phyloP scores from a whole-genome alignment of 345 rosid genomes.

The Nasturtium officinale region DNA sequence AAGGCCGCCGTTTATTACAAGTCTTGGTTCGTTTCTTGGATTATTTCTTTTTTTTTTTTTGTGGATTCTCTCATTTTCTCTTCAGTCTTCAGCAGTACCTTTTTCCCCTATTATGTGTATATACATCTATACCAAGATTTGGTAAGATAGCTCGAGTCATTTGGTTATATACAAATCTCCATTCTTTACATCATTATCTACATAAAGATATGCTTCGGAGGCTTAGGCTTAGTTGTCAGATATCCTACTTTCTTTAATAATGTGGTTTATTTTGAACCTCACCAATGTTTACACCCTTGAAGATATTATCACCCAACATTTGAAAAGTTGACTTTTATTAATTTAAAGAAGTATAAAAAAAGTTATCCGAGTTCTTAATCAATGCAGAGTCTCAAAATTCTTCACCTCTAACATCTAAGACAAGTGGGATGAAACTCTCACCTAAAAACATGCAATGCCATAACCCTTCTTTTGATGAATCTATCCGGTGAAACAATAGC shows the following conservation, averaged over 20 bases:
- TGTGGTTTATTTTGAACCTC: too few relatives aligned
- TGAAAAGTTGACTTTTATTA: not conserved
- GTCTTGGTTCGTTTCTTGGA: slow-evolving; percentile 17
- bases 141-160: slow-evolving; percentile 32
- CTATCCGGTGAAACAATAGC: slow-evolving; percentile 6
- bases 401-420: slow-evolving; percentile 26
- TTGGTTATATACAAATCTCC: slow-evolving; percentile 17
- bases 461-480: slow-evolving; percentile 18
- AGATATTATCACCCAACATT: not conserved
- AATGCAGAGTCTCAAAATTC: not conserved
- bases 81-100: not conserved
- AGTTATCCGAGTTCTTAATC: not conserved
- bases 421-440: slow-evolving; percentile 4
- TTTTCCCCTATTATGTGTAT: slow-evolving; percentile 21
- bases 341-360: not conserved
- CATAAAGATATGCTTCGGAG: not conserved
- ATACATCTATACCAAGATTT: slow-evolving; percentile 39
- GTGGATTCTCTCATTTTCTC: not conserved
- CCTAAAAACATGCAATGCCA: not conserved
- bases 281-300: not conserved
- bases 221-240: not conserved
- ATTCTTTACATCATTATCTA: slow-evolving; percentile 11
- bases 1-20: slow-evolving; percentile 20
- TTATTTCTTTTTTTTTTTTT: slow-evolving; percentile 24
- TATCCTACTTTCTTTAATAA: not conserved